Conservation (phyloP, 1,284 basidiomycete species). For the Microbotryum silenes-acaulis region DNA sequence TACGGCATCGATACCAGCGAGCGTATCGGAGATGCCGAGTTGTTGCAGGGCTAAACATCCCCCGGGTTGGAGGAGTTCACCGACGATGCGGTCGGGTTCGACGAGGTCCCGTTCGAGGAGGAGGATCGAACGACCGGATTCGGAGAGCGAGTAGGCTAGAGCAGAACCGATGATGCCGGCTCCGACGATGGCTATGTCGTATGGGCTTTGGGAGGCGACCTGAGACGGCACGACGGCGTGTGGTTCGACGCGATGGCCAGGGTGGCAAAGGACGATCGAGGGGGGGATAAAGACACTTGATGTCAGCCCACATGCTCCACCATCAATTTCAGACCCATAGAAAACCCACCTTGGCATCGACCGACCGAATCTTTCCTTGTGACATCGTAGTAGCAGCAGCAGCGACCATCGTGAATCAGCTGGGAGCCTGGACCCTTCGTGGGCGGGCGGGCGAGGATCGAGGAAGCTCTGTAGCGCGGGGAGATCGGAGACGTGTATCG, state of each 20-base stretch:
- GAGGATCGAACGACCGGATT: slow-evolving; percentile 52
- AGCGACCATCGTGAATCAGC: no score
- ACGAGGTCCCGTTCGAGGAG: slow-evolving; percentile 79
- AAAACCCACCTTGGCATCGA: no score
- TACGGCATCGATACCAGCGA: slow-evolving; percentile 82
- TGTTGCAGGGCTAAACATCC: slow-evolving; percentile 69
- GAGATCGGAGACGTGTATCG: no score
- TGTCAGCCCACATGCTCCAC: no score
- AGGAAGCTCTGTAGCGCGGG: no score
- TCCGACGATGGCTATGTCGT: slow-evolving; percentile 65
- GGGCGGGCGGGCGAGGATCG: no score
- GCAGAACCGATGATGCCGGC: slow-evolving; percentile 77
- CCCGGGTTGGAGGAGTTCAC: slow-evolving; percentile 91
- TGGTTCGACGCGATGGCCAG: neutral
- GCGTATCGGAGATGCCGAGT: slow-evolving; percentile 63
- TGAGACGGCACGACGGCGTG: neutral
- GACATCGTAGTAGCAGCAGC: no score
- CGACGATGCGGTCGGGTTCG: slow-evolving; percentile 93
- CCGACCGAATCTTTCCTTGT: no score
- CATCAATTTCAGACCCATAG: no score
- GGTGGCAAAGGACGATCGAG: no score
- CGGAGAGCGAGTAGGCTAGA: slow-evolving; percentile 49
- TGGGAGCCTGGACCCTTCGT: no score
- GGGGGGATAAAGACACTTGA: no score
- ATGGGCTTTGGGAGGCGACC: slow-evolving; percentile 13